Percentiles rank a stretch among this genome's conserved stretches.
phyloP scores from a whole-genome alignment of 2,329 filamentous ascomycete species.

The Colletotrichum sp. region DNA sequence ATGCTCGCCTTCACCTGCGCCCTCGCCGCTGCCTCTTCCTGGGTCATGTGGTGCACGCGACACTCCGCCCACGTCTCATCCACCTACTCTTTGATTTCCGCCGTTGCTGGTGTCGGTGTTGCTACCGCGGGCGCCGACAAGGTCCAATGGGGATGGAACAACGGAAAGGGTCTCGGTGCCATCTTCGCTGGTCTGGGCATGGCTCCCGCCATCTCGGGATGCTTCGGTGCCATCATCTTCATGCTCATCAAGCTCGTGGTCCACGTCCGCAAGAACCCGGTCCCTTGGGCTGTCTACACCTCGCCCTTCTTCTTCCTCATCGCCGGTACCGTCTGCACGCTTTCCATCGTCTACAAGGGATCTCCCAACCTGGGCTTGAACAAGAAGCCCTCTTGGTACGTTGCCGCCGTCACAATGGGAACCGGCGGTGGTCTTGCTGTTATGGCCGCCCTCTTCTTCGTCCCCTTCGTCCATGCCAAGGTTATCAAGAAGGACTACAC shows the following conservation, averaged over 20 bases:
- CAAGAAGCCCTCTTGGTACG: constrained; percentile 72
- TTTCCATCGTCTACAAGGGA: constrained; percentile 83
- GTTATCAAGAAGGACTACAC: constrained; percentile 72
- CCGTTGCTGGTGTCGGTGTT: constrained; percentile 72
- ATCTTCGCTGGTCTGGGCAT: constrained; percentile 76
- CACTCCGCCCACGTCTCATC: constrained; percentile 77
- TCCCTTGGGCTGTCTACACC: constrained; percentile 75
- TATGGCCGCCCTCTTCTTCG: constrained; percentile 72
- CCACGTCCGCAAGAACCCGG: constrained; percentile 73
- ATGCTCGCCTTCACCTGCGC: constrained; percentile 72
- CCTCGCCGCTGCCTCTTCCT: constrained; percentile 68
- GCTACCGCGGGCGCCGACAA: constrained; percentile 65
- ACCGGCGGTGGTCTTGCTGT: constrained; percentile 64
- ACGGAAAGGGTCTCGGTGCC: constrained; percentile 71
- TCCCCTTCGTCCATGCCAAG: constrained; percentile 70
- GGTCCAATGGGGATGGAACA: constrained; percentile 74
- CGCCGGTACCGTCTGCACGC: constrained; percentile 74
- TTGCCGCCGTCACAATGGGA: constrained; percentile 70
- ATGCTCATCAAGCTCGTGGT: constrained; percentile 75
- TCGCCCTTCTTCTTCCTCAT: constrained; percentile 81
- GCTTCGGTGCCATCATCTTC: constrained; percentile 73
- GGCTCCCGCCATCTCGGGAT: constrained; percentile 70
- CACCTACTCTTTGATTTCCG: constrained; percentile 74
- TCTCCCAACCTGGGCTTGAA: constrained; percentile 70
- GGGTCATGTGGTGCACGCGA: constrained; percentile 82